These are phyloP conservation scores for Iris pallida DNA, from an alignment of 116 monocot genomes.

Conservation along the genomic window DNA sequence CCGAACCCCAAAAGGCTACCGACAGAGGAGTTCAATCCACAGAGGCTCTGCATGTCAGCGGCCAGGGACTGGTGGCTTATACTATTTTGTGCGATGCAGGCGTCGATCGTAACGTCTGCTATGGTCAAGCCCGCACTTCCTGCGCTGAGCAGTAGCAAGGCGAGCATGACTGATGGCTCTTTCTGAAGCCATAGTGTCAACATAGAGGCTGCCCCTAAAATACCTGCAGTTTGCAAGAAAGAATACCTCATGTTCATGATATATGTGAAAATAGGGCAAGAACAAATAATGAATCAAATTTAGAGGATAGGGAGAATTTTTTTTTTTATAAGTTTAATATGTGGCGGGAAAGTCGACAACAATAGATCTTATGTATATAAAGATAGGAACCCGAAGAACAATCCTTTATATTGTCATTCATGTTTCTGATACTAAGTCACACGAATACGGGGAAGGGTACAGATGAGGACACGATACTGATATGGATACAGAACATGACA, in stretches of 20 bases:
- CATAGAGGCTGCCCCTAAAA: conserved; percentile 65
- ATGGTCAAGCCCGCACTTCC: conserved; percentile 70
- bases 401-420: too few species aligned
- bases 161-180: conserved; percentile 32
- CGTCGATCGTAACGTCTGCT: conserved; percentile 89
- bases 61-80: conserved; percentile 62
- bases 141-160: conserved; percentile 48
- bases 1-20: conserved; percentile 78
- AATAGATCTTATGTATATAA: too few species aligned
- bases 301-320: too few species aligned
- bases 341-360: too few species aligned
- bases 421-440: too few species aligned
- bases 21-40: conserved; percentile 64
- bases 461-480: too few species aligned
- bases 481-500: too few species aligned
- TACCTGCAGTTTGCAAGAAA: conserved; percentile 29
- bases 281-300: too few species aligned
- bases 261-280: too few species aligned
- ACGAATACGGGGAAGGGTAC: too few species aligned
- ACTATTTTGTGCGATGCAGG: conserved; percentile 77
- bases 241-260: background rate
- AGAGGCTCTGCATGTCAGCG: conserved; percentile 88
- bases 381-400: too few species aligned
- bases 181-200: conserved; percentile 48
- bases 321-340: too few species aligned